Evolutionary conservation across 805 yeast species (phyloP).

Genomic region (Blastobotrys terrestris): DNA sequence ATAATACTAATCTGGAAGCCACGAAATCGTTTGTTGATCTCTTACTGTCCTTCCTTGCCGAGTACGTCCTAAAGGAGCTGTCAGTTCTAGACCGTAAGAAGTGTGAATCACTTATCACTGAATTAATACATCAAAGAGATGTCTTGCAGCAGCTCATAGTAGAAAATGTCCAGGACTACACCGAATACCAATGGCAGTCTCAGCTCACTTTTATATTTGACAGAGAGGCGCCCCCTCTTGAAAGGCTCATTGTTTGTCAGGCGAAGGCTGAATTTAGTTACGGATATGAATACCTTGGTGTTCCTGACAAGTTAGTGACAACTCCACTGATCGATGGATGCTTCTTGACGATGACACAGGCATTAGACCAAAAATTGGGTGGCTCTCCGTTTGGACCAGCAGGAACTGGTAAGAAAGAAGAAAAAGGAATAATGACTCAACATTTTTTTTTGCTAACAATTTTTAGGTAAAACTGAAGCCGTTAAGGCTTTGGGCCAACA

Average conservation of each 20-base stretch:
- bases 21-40: background rate
- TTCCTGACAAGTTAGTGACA: constrained; percentile 62
- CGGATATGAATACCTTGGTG: constrained; percentile 80
- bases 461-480: constrained; percentile 64
- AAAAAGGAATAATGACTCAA: background rate
- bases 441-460: background rate
- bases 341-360: constrained; percentile 64
- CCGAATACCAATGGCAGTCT: constrained; percentile 41
- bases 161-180: constrained; percentile 10
- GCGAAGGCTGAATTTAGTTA: constrained; percentile 48
- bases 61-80: constrained; percentile 27
- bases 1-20: background rate
- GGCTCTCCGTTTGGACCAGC: constrained; percentile 95
- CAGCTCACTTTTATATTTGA: constrained; percentile 47
- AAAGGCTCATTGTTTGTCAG: constrained; percentile 43
- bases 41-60: constrained; percentile 28
- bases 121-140: constrained; percentile 53
- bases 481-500: constrained; percentile 76
- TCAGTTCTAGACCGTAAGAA: constrained; percentile 36
- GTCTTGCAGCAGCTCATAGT: constrained; percentile 27
- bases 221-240: constrained; percentile 26
- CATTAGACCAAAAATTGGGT: constrained; percentile 69
- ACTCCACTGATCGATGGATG: constrained; percentile 67
- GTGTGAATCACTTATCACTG: constrained; percentile 59
- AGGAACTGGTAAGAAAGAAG: constrained; percentile 67